Base-by-base conservation (phyloP, 352 stramenopile genomes). In the Phytophthora litchii region DNA sequence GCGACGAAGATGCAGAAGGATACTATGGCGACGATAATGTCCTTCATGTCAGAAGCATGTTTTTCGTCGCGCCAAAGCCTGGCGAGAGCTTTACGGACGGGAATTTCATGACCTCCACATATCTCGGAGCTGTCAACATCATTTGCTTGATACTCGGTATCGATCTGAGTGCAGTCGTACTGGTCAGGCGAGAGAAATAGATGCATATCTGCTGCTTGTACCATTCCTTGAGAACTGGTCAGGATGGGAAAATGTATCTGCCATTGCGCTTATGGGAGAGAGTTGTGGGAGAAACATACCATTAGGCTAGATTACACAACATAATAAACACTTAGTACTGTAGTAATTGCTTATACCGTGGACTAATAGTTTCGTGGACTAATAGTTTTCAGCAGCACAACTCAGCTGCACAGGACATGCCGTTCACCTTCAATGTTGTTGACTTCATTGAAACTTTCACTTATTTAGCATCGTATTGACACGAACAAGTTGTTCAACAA, bases 31-130 rank as follows among this genome's bases (percentile, higher is more conserved):
- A 71, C 41, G n/a, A 56, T 36, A 10, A 87, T 78, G 3, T 64
- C 46, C 17, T 80, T 43, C 16, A 77, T 37, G 27, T 65, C 67
- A 5, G 42, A 31, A 27, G 60, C 68, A 62, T 80, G 70, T 19
- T 78, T 29, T n/a, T 53, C 61, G 20, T 89, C 79, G 14, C 72
- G 61, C 37, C 67, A 69, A 32, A 86, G 54, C 36, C 56, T 70
- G 10, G 54, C 21, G 3, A 74, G 45, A 7, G 72, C 78, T n/a
- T 70, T 67, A 3, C 34, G 17, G 4, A 73, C 10, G 3, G 60
- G 35, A 25, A 76, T 63, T n/a, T 8, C 36, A 19, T 31, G 20
- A 8, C 27, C 19, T 46, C 11, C 14, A 34, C 51, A 54, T 20
- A 31, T 16, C 3, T 43, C 17, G 5, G 52, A 25, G 10, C 37